These are phyloP conservation scores for Crithidia thermophila DNA, from an alignment of 208 protist species.

Conservation along the genomic window DNA sequence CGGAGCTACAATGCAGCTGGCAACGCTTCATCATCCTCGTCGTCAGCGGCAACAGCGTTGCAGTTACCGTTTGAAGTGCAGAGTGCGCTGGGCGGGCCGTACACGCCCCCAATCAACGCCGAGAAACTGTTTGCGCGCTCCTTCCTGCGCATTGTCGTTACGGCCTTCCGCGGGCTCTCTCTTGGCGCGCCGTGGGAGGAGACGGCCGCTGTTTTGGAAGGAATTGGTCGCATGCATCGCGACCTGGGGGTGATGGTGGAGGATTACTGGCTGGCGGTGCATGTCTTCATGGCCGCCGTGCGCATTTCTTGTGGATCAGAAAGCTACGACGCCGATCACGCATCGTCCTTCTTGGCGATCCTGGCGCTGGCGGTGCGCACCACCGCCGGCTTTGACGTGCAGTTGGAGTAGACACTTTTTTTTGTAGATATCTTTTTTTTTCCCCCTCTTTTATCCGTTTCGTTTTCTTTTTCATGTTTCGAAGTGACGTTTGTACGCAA, in stretches of 20 bases:
- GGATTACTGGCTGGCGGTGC: constrained; percentile 79
- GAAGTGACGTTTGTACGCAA: neutral
- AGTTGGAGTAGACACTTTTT: constrained; percentile 3
- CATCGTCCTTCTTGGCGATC: constrained; percentile 68
- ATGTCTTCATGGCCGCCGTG: constrained; percentile 71
- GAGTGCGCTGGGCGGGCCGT: constrained; percentile 18
- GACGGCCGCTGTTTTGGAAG: constrained; percentile 41
- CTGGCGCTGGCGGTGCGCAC: constrained; percentile 71
- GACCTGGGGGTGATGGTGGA: constrained; percentile 58
- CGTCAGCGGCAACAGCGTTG: neutral
- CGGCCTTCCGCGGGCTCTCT: constrained; percentile 55
- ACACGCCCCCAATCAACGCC: constrained; percentile 25
- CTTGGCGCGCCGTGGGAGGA: constrained; percentile 53
- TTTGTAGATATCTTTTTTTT: neutral
- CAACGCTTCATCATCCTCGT: too few relatives aligned
- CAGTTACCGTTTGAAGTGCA: constrained; percentile 22
- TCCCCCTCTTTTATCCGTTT: constrained; percentile 3
- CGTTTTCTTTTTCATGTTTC: neutral
- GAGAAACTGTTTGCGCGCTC: constrained; percentile 74
- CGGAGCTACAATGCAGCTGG: too few relatives aligned
- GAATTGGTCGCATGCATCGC: constrained; percentile 62
- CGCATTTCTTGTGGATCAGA: constrained; percentile 61
- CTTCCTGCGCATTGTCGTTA: constrained; percentile 77
- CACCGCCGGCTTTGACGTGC: constrained; percentile 18
- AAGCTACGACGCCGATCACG: constrained; percentile 48